A percentile compares a stretch with the other conserved stretches of the same genome.
phyloP scores from a whole-genome alignment of 768 basidiomycete genomes.

The Leucosporidium creatinivorum region DNA sequence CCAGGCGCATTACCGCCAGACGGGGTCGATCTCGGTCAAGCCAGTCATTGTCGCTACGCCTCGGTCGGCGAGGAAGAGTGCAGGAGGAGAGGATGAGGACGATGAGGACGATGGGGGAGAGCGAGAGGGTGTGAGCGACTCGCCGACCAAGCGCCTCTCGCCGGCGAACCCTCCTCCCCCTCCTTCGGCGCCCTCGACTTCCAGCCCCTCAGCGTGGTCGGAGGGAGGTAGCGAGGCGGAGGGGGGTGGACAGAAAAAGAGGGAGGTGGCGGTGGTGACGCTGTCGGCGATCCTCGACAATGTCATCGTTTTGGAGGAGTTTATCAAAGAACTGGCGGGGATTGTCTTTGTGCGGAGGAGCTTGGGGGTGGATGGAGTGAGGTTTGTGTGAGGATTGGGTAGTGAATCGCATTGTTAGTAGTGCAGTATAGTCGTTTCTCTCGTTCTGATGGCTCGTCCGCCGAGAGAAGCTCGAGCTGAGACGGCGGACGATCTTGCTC shows the following conservation, averaged over 20 bases:
- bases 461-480: neutral
- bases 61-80: neutral
- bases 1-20: constrained; percentile 73
- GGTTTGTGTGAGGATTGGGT: constrained; percentile 9
- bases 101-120: constrained; percentile 35
- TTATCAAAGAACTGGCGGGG: constrained; percentile 82
- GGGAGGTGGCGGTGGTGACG: constrained; percentile 51
- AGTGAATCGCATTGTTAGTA: neutral
- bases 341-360: constrained; percentile 75
- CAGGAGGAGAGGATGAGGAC: constrained; percentile 32
- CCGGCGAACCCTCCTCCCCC: neutral
- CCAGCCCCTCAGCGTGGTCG: neutral
- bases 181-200: constrained; percentile 3
- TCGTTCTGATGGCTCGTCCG: neutral
- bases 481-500: neutral
- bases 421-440: neutral
- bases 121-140: constrained; percentile 7
- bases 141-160: constrained; percentile 20
- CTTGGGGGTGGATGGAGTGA: constrained; percentile 63
- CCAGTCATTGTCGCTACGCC: constrained; percentile 51
- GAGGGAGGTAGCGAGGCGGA: constrained; percentile 2
- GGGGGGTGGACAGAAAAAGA: constrained; percentile 29
- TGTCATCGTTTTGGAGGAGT: constrained; percentile 88
- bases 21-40: constrained; percentile 61
- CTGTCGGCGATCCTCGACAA: constrained; percentile 84